These are phyloP conservation scores for Gloeopeniophorella convolvens DNA, from an alignment of 768 basidiomycete species.

Conservation along the genomic window DNA sequence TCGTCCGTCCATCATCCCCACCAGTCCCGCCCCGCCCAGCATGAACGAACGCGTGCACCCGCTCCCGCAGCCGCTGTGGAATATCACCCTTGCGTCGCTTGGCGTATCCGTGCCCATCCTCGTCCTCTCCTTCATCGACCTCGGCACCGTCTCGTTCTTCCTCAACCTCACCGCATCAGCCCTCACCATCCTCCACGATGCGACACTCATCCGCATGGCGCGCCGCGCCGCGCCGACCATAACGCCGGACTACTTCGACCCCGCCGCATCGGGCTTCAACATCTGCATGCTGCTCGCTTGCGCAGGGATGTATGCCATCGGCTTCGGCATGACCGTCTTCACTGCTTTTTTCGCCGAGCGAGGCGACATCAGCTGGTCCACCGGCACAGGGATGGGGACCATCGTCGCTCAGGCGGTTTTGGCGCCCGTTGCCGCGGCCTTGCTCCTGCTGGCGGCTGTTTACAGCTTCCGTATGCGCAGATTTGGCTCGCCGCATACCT, in stretches of 20 bases:
- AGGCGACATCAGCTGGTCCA: constrained; percentile 3
- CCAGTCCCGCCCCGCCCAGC: not conserved
- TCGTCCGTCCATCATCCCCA: not conserved
- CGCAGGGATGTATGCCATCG: constrained; percentile 1
- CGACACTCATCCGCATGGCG: not conserved
- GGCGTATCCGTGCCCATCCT: not conserved
- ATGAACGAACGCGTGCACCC: not conserved
- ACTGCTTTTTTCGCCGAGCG: not conserved
- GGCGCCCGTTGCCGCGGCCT: not conserved
- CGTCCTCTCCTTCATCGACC: not conserved
- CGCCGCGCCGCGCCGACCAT: not conserved
- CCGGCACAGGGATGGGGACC: constrained; percentile 1
- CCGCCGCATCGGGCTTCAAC: not conserved
- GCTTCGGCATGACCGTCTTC: constrained; percentile 1
- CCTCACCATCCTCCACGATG: constrained; percentile 7
- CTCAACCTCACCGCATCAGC: not conserved
- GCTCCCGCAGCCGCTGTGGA: not conserved
- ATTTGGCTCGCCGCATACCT: not conserved
- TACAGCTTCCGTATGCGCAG: not conserved
- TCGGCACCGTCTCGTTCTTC: constrained; percentile 10
- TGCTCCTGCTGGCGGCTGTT: not conserved
- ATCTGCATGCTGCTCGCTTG: not conserved
- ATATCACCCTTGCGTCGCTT: not conserved
- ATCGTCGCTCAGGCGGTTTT: constrained; percentile 3
- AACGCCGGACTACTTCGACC: not conserved